Evolutionary conservation across 371 early-diverging fungal genomes (phyloP).

Genomic region (Apophysomyces variabilis): DNA sequence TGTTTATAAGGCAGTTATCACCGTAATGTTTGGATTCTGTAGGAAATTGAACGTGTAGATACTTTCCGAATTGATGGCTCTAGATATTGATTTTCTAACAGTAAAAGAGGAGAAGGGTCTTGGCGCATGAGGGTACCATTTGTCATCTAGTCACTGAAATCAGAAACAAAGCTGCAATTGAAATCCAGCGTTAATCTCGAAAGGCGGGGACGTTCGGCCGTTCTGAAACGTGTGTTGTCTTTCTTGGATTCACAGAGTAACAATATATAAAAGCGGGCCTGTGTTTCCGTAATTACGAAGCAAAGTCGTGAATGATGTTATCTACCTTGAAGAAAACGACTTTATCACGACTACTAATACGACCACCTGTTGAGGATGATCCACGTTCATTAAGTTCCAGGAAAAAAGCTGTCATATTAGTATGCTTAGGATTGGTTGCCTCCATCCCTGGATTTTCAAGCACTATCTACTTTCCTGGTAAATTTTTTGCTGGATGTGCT

Average conservation of each 20-base stretch:
- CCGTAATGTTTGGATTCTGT: too few relatives aligned
- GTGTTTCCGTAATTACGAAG: not conserved
- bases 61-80: too few relatives aligned
- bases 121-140: too few relatives aligned
- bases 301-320: not conserved
- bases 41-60: too few relatives aligned
- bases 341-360: slow-evolving; percentile 21
- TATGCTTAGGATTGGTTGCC: slow-evolving; percentile 28
- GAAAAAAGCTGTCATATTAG: slow-evolving; percentile 26
- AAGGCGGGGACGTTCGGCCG: slow-evolving; percentile 9
- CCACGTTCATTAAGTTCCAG: slow-evolving; percentile 23
- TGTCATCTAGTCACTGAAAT: too few relatives aligned
- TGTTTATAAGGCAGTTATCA: too few relatives aligned
- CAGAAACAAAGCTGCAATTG: too few relatives aligned
- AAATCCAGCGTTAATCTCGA: too few relatives aligned
- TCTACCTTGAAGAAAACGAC: slow-evolving; percentile 13
- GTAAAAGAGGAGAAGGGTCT: too few relatives aligned
- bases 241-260: not conserved
- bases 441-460: slow-evolving; percentile 33
- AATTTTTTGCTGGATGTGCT: too few relatives aligned
- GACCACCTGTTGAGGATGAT: slow-evolving; percentile 35
- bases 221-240: not conserved
- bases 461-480: slow-evolving; percentile 26
- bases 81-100: too few relatives aligned
- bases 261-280: not conserved